A percentile compares a stretch with the other conserved stretches of the same genome.
Evolutionary conservation across 1,139 yeast genomes (phyloP).

Genomic region (Diutina ranongensis): DNA sequence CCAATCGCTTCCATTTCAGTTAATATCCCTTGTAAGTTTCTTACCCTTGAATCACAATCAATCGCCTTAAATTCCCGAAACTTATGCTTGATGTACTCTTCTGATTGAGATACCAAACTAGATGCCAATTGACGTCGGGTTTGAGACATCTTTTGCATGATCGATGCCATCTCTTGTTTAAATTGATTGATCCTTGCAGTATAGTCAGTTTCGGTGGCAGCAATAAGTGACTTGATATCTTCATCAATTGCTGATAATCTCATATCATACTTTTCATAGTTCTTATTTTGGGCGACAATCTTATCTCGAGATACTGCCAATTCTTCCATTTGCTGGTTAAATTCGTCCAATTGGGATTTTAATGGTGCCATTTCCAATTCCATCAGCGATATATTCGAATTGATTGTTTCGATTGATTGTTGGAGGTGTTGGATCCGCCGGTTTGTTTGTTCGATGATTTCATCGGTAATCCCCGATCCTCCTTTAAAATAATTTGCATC

Average conservation of each 20-base stretch:
- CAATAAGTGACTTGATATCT: background rate
- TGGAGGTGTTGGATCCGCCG: background rate
- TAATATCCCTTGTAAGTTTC: conserved; percentile 17
- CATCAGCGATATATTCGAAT: background rate
- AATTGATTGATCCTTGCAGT: background rate
- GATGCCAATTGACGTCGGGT: background rate
- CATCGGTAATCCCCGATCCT: conserved; percentile 31
- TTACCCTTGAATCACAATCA: background rate
- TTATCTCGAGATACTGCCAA: conserved; percentile 6
- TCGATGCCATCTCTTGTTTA: background rate
- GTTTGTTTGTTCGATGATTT: conserved; percentile 16
- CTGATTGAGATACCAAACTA: background rate
- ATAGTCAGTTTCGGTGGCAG: background rate
- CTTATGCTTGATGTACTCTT: background rate
- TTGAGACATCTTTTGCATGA: background rate
- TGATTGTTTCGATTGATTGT: background rate
- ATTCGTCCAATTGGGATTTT: background rate
- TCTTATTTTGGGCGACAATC: background rate
- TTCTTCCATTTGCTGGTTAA: conserved; percentile 6
- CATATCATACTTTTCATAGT: background rate
- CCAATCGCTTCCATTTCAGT: conserved; percentile 24
- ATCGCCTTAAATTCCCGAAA: background rate
- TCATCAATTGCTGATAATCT: background rate
- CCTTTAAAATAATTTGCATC: conserved; percentile 23
- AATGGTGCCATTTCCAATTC: background rate